A percentile compares a stretch with the other conserved stretches of the same genome.
These are phyloP conservation scores for Colletotrichum higginsianum DNA, from an alignment of 2,329 filamentous ascomycete genomes.

Conservation along the genomic window DNA sequence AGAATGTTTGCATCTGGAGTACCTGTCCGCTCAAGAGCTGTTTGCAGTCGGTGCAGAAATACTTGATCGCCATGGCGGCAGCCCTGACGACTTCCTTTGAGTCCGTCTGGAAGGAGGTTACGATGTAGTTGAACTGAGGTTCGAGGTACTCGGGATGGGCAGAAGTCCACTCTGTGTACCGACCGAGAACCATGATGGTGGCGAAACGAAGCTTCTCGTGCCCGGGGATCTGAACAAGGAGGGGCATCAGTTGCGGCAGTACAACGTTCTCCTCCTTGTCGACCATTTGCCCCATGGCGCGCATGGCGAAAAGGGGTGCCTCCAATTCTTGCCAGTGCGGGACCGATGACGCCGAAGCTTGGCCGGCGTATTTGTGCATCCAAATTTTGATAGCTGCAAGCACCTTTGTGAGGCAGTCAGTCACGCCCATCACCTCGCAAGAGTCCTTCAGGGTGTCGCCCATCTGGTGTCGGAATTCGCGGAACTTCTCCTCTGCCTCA, in stretches of 20 bases:
- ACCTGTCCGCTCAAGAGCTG: constrained; percentile 88
- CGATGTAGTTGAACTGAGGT: constrained; percentile 95
- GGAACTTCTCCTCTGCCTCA: constrained; percentile 96
- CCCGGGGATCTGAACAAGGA: constrained; percentile 93
- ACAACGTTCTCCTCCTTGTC: constrained; percentile 89
- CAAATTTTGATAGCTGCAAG: constrained; percentile 89
- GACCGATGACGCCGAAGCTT: constrained; percentile 81
- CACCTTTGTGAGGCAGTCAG: constrained; percentile 91
- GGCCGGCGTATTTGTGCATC: constrained; percentile 85
- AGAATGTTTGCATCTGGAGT: constrained; percentile 90
- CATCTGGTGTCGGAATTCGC: constrained; percentile 97
- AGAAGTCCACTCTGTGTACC: constrained; percentile 98
- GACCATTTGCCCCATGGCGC: constrained; percentile 97
- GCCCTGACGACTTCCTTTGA: constrained; percentile 94
- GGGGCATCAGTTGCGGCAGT: constrained; percentile 90
- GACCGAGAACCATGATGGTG: constrained; percentile 95
- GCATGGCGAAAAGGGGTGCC: constrained; percentile 93
- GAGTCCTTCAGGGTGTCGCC: constrained; percentile 97
- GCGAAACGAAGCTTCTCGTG: constrained; percentile 99
- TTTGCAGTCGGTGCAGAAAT: constrained; percentile 96
- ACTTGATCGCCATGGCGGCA: constrained; percentile 94
- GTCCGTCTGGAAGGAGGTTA: constrained; percentile 89
- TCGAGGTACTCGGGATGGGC: constrained; percentile 93
- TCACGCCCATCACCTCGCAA: constrained; percentile 95
- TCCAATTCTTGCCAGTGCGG: constrained; percentile 98